Evolutionary conservation across 768 basidiomycete genomes (phyloP).

Genomic region (Pisolithus orientalis): DNA sequence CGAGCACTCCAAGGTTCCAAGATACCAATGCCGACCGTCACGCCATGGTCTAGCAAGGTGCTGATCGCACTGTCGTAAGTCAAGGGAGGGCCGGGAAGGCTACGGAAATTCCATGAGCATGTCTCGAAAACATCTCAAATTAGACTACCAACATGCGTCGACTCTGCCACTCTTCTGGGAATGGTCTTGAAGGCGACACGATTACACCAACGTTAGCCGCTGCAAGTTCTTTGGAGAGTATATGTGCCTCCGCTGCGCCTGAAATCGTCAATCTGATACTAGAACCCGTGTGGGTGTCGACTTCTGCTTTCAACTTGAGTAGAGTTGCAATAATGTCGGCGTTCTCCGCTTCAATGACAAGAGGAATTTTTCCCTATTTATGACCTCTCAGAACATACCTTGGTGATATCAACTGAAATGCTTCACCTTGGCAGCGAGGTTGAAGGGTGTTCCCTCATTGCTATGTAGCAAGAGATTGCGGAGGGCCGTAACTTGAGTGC

Average conservation of each 20-base stretch:
- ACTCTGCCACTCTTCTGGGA: slow-evolving; percentile 68
- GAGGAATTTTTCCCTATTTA: slow-evolving; percentile 56
- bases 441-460: slow-evolving; percentile 13
- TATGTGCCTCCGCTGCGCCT: slow-evolving; percentile 63
- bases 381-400: background rate
- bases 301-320: slow-evolving; percentile 59
- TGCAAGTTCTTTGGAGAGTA: slow-evolving; percentile 69
- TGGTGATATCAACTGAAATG: background rate
- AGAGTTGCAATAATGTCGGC: slow-evolving; percentile 82
- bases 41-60: slow-evolving; percentile 57
- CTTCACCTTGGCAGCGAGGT: slow-evolving; percentile 13
- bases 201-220: slow-evolving; percentile 66
- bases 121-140: background rate
- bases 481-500: slow-evolving; percentile 75
- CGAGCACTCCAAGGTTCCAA: slow-evolving; percentile 65
- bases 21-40: slow-evolving; percentile 67
- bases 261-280: slow-evolving; percentile 54
- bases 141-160: slow-evolving; percentile 25
- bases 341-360: slow-evolving; percentile 69
- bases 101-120: slow-evolving; percentile 10
- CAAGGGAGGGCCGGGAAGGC: slow-evolving; percentile 26
- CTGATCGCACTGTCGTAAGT: slow-evolving; percentile 47
- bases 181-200: slow-evolving; percentile 58
- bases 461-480: slow-evolving; percentile 51
- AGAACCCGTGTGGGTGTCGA: slow-evolving; percentile 40